A percentile compares a stretch with the other conserved stretches of the same genome.
Evolutionary conservation across 768 basidiomycete species (phyloP).

Genomic region (Lactarius tabidus): DNA sequence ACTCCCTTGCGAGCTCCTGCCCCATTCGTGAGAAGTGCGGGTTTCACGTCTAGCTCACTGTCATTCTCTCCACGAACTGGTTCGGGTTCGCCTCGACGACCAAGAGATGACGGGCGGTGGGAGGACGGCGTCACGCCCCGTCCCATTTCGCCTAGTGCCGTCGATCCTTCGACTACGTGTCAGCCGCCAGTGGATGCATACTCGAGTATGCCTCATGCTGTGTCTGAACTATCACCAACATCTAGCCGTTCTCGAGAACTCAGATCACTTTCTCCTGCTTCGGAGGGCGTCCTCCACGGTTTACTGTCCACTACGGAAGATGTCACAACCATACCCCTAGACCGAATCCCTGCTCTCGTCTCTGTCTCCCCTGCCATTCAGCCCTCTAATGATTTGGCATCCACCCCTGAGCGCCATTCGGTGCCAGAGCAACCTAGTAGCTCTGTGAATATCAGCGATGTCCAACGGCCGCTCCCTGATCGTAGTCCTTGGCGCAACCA

Average conservation of each 20-base stretch:
- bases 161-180: background rate
- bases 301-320: conserved; percentile 7
- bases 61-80: background rate
- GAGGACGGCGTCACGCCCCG: background rate
- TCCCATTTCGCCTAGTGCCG: background rate
- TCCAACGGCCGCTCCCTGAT: conserved; percentile 24
- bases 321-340: background rate
- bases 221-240: background rate
- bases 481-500: conserved; percentile 23
- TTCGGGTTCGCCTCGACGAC: background rate
- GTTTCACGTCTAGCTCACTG: background rate
- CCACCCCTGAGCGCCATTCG: conserved; percentile 18
- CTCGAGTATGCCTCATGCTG: background rate
- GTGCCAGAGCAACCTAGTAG: conserved; percentile 3
- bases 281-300: conserved; percentile 38
- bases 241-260: conserved; percentile 37
- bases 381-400: background rate
- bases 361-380: conserved; percentile 4
- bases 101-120: background rate
- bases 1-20: conserved; percentile 3
- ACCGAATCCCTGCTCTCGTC: conserved; percentile 2
- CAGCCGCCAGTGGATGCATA: background rate
- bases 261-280: conserved; percentile 58
- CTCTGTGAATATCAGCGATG: conserved; percentile 2
- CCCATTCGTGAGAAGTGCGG: conserved; percentile 5